phyloP scores from a whole-genome alignment of 495 filamentous ascomycete genomes.

The Lichenothelia convexa region DNA sequence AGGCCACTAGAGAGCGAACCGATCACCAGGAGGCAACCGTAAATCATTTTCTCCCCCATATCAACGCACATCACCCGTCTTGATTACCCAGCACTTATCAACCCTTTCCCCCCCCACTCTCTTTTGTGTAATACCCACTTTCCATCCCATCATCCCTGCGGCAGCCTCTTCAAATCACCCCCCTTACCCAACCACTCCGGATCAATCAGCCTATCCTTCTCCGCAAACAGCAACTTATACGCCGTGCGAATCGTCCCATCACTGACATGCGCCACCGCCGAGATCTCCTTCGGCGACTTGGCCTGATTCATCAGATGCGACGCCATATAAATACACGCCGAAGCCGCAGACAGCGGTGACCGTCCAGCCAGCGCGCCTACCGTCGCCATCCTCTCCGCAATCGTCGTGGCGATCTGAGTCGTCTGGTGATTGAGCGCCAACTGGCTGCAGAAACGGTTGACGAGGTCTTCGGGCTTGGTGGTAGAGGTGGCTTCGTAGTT shows the following conservation, averaged over 20 bases:
- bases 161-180: constrained; percentile 50
- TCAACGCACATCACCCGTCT: no score
- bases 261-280: constrained; percentile 62
- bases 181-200: constrained; percentile 54
- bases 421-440: constrained; percentile 50
- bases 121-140: no score
- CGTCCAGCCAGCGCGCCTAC: constrained; percentile 72
- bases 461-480: constrained; percentile 70
- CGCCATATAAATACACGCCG: constrained; percentile 90
- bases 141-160: no score
- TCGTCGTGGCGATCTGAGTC: constrained; percentile 49
- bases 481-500: constrained; percentile 56
- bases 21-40: no score
- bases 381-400: constrained; percentile 54
- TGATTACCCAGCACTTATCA: no score
- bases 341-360: constrained; percentile 83
- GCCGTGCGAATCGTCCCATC: constrained; percentile 92
- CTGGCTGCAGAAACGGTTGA: constrained; percentile 71
- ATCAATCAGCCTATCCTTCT: constrained; percentile 55
- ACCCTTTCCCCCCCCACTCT: no score
- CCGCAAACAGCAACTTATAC: constrained; percentile 68
- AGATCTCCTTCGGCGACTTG: constrained; percentile 73
- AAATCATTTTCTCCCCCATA: no score
- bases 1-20: no score
- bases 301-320: constrained; percentile 61